Evolutionary conservation across 805 yeast species (phyloP), one percentile per base, ranked within the genome.

Genomic region (Candida morakotiae): DNA sequence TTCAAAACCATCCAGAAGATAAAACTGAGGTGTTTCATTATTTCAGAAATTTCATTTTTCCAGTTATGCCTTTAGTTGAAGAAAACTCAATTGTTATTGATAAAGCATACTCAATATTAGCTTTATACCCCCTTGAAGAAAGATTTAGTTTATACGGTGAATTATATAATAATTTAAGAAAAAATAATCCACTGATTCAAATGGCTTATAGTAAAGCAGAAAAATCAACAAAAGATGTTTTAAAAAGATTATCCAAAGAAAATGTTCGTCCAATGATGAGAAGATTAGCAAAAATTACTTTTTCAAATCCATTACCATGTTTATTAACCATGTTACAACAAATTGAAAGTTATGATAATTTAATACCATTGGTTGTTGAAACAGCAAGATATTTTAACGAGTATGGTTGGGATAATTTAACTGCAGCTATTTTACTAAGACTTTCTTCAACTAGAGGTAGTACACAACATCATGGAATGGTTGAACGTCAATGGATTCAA

Each of bases 271-370:
- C 77, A 16, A 81, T 85, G 75, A 82, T 83, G 75, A 70, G 88
- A 43, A 69, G 77, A 31, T 62, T 91, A 17, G 83, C 94, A 0
- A 79, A 81, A 45, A 68, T 87, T 9, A 74, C 88, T 15, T 80
- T 77, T 41, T 62, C 83, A 1, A 87, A 87, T 54, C 97, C 98
- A 2, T 54, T 88, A 14, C 83, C 94, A 2, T 77, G 88, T 10
- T 75, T 89, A 30, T 62, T 75, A 16, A 81, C 85, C 0, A 71
- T 86, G 31, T 68, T 89, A 9, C 77, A 78, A 31, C 96, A 87
- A 52, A 78, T 91, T 45, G 98, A 91, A 58, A 87, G 93, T 63
- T 91, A 91, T 54, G 95, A 84, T 52, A 91, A 91, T 52, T 73
- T 91, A 44, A 83, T 82, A 31, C 79, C 77, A 26, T 67, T 91